These are phyloP conservation scores for Tetracladium maxilliforme DNA, from an alignment of 2,329 filamentous ascomycete genomes.

Conservation along the genomic window DNA sequence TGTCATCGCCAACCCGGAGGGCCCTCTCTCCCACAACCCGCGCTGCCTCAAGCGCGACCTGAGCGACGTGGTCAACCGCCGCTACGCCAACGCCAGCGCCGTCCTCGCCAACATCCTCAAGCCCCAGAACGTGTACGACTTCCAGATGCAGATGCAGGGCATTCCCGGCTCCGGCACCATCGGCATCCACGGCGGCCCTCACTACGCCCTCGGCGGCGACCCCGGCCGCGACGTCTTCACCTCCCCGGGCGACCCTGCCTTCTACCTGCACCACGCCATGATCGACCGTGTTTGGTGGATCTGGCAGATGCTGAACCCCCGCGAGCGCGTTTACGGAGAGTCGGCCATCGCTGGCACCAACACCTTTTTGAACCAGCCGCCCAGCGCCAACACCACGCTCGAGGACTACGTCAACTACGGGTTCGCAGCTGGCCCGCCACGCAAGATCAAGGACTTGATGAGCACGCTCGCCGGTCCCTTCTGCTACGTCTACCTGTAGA, in stretches of 20 bases:
- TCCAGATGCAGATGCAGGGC: slow-evolving; percentile 30
- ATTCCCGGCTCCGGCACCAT: slow-evolving; percentile 15
- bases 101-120: slow-evolving; percentile 21
- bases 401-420: slow-evolving; percentile 20
- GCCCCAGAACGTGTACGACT: slow-evolving; percentile 19
- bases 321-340: slow-evolving; percentile 11
- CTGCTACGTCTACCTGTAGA: slow-evolving; percentile 27
- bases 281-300: slow-evolving; percentile 31
- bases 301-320: slow-evolving; percentile 30
- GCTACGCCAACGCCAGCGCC: slow-evolving; percentile 19
- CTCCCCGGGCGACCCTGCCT: slow-evolving; percentile 27
- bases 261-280: slow-evolving; percentile 28
- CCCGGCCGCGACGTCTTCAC: slow-evolving; percentile 28
- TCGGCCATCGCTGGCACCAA: slow-evolving; percentile 20
- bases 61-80: slow-evolving; percentile 18
- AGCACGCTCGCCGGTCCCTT: slow-evolving; percentile 25
- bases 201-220: slow-evolving; percentile 27
- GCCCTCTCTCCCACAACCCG: slow-evolving; percentile 22
- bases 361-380: slow-evolving; percentile 23
- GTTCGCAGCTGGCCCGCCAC: slow-evolving; percentile 5
- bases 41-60: slow-evolving; percentile 26
- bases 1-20: slow-evolving; percentile 12
- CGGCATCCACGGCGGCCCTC: slow-evolving; percentile 23
- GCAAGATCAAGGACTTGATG: slow-evolving; percentile 19
- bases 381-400: slow-evolving; percentile 24